phyloP scores from a whole-genome alignment of 306 rosid species.

The Vigna radiata region DNA sequence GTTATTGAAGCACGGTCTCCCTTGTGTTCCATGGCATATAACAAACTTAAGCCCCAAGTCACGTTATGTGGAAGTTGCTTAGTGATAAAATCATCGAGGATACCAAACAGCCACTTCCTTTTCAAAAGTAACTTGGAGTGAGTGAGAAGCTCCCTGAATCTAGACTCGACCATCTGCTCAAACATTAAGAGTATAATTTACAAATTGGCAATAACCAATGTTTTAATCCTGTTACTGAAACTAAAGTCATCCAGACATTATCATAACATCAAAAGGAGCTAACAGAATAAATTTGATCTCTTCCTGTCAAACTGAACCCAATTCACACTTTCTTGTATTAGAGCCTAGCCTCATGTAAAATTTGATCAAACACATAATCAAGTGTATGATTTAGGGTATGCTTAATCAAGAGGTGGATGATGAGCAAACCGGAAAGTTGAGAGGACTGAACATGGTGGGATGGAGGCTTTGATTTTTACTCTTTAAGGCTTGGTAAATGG shows the following conservation, averaged over 20 bases:
- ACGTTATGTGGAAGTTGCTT: conserved; percentile 95
- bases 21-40: conserved; percentile 81
- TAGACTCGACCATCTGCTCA: conserved; percentile 84
- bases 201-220: neutral
- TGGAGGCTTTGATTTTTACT: neutral
- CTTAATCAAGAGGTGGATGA: neutral
- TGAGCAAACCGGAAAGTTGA: neutral
- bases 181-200: conserved; percentile 36
- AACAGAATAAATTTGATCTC: conserved; percentile 12
- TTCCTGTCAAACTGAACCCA: conserved; percentile 27
- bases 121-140: conserved; percentile 71
- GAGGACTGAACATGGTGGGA: neutral
- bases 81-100: conserved; percentile 80
- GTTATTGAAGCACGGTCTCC: conserved; percentile 78
- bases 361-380: conserved; percentile 1
- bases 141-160: conserved; percentile 72
- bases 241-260: neutral
- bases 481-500: neutral
- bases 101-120: conserved; percentile 84
- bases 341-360: conserved; percentile 25
- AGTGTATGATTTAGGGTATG: neutral
- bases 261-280: conserved; percentile 8
- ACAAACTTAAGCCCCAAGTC: conserved; percentile 91
- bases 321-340: conserved; percentile 17
- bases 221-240: conserved; percentile 9